A percentile compares a stretch with the other conserved stretches of the same genome.
phyloP scores from a whole-genome alignment of 306 rosid genomes.

The Fragaria ananassa region DNA sequence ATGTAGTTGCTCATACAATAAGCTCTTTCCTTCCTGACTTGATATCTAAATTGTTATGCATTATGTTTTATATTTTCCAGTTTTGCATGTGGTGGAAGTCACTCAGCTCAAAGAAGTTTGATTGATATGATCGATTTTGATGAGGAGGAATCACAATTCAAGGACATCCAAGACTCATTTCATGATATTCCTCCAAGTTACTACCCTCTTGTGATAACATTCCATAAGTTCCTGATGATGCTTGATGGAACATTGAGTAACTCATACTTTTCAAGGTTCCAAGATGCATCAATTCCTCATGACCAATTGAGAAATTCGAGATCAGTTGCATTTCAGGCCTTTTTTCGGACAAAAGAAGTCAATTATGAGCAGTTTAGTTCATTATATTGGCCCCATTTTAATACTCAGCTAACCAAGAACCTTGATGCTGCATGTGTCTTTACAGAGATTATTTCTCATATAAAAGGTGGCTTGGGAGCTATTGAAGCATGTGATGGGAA shows the following conservation, averaged over 20 bases:
- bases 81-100: constrained; percentile 32
- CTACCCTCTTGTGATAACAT: constrained; percentile 57
- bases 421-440: constrained; percentile 56
- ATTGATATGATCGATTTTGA: constrained; percentile 35
- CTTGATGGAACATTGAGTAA: constrained; percentile 56
- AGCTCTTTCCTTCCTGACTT: neutral
- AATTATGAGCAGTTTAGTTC: constrained; percentile 53
- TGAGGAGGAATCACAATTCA: constrained; percentile 37
- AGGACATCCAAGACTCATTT: constrained; percentile 45
- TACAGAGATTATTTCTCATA: constrained; percentile 62
- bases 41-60: neutral
- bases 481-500: constrained; percentile 36
- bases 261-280: constrained; percentile 52
- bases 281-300: constrained; percentile 12
- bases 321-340: constrained; percentile 43
- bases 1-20: too few relatives aligned
- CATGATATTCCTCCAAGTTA: constrained; percentile 31
- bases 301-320: constrained; percentile 27
- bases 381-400: constrained; percentile 64
- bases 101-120: constrained; percentile 13
- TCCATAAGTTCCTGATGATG: constrained; percentile 57
- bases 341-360: constrained; percentile 57
- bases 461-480: constrained; percentile 51
- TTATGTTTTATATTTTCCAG: constrained; percentile 29
- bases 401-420: constrained; percentile 43